These are phyloP conservation scores for Nannochloropsis salina DNA, from an alignment of 108 stramenopile genomes.

Conservation along the genomic window DNA sequence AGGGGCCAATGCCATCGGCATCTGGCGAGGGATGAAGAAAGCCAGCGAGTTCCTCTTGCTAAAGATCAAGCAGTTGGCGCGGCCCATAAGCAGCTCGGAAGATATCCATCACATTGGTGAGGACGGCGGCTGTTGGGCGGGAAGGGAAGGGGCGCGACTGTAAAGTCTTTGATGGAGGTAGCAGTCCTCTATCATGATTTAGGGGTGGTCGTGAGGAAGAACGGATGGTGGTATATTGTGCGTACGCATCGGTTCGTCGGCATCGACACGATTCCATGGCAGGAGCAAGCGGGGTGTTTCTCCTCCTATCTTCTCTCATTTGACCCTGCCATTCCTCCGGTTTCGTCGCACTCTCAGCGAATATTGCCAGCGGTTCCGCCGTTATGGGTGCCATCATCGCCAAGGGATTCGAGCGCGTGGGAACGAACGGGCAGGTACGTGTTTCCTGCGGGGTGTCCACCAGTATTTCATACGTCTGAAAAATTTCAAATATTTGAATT, in stretches of 20 bases:
- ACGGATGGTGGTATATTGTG: neutral
- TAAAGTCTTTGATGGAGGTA: no score
- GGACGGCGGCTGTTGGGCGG: conserved; percentile 55
- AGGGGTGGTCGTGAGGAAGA: neutral
- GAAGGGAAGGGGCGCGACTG: conserved; percentile 59
- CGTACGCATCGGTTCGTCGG: neutral
- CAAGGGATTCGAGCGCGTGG: conserved; percentile 87
- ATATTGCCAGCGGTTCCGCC: neutral
- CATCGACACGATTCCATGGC: no score
- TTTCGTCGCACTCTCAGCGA: neutral
- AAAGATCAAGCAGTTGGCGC: conserved; percentile 69
- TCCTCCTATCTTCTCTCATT: no score
- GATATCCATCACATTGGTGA: conserved; percentile 87
- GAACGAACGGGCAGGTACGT: conserved; percentile 67
- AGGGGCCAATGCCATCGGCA: conserved; percentile 84
- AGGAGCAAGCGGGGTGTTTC: no score
- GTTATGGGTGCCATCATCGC: conserved; percentile 93
- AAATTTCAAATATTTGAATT: no score
- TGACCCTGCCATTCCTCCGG: neutral
- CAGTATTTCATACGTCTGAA: no score
- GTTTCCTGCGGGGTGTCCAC: no score
- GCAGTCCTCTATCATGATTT: no score
- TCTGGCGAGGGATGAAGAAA: conserved; percentile 78
- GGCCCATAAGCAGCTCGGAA: conserved; percentile 68
- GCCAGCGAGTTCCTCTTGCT: conserved; percentile 68